phyloP scores from a whole-genome alignment of 2,329 filamentous ascomycete genomes.

The Beauveria sp. region DNA sequence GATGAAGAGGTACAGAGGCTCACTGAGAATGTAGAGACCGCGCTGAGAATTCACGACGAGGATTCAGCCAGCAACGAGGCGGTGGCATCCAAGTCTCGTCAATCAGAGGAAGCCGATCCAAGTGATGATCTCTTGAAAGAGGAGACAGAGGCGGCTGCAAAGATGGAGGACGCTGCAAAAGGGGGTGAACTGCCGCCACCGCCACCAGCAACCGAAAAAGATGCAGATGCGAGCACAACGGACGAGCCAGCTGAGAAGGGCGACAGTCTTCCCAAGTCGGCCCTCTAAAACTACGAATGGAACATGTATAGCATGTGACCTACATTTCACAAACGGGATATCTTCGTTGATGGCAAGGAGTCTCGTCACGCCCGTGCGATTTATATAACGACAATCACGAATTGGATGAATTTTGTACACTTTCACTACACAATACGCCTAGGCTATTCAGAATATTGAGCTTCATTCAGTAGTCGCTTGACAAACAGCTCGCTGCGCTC shows the following conservation, averaged over 20 bases:
- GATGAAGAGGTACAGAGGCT: conserved; percentile 38
- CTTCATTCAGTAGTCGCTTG: too few species aligned
- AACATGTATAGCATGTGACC: too few species aligned
- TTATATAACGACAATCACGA: too few species aligned
- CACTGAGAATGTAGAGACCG: conserved; percentile 27
- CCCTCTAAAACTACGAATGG: background rate
- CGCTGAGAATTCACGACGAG: conserved; percentile 24
- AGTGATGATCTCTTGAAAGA: background rate
- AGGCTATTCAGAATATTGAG: background rate
- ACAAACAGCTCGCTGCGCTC: background rate
- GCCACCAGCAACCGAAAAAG: background rate
- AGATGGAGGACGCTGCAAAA: background rate
- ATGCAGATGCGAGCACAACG: background rate
- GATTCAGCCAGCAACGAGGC: conserved; percentile 7
- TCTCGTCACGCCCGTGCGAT: background rate
- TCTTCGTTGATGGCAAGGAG: background rate
- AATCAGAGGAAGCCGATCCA: conserved; percentile 24
- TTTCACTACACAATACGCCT: background rate
- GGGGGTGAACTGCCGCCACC: background rate
- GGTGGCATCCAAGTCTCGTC: background rate
- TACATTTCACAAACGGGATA: background rate
- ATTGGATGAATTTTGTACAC: background rate
- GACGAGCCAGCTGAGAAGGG: background rate
- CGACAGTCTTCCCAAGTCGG: background rate
- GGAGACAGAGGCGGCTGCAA: background rate